A percentile compares a stretch with the other conserved stretches of the same genome.
phyloP scores from a whole-genome alignment of 2,329 filamentous ascomycete species.

The Penicillium sclerotiorum region DNA sequence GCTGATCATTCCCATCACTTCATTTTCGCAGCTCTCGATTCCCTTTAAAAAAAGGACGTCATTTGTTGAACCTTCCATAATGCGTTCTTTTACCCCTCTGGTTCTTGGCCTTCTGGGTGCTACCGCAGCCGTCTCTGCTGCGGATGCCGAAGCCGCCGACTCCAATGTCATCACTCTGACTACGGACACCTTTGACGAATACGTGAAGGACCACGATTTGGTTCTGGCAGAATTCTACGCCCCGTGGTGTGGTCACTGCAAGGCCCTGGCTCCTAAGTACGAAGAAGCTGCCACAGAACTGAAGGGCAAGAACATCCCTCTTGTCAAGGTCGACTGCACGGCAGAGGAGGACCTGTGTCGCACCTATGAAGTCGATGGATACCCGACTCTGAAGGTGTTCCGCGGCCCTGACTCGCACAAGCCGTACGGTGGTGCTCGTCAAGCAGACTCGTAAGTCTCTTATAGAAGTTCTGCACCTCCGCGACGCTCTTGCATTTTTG shows the following conservation, averaged over 20 bases:
- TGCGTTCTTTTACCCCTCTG: constrained; percentile 45
- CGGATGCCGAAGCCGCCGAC: constrained; percentile 32
- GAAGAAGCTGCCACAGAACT: constrained; percentile 52
- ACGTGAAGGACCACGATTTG: constrained; percentile 81
- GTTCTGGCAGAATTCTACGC: constrained; percentile 98
- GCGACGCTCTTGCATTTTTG: background rate
- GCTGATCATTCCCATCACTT: background rate
- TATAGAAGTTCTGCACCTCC: background rate
- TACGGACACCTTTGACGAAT: constrained; percentile 82
- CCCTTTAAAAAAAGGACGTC: constrained; percentile 1
- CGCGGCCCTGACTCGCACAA: constrained; percentile 78
- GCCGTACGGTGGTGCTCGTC: constrained; percentile 86
- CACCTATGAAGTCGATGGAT: constrained; percentile 88
- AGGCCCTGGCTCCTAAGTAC: constrained; percentile 74
- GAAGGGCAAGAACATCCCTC: constrained; percentile 52
- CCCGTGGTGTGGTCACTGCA: constrained; percentile 98
- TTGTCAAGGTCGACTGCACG: constrained; percentile 75
- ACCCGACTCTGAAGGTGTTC: constrained; percentile 99
- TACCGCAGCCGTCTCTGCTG: constrained; percentile 37
- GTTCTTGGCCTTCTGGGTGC: constrained; percentile 44
- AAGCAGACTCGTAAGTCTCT: constrained; percentile 67
- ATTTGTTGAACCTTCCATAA: too few species aligned
- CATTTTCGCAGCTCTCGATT: constrained; percentile 2
- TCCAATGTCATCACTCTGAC: constrained; percentile 87
- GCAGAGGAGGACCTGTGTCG: constrained; percentile 91